phyloP scores from a whole-genome alignment of 495 filamentous ascomycete species.

The Aspergillus nanangensis region DNA sequence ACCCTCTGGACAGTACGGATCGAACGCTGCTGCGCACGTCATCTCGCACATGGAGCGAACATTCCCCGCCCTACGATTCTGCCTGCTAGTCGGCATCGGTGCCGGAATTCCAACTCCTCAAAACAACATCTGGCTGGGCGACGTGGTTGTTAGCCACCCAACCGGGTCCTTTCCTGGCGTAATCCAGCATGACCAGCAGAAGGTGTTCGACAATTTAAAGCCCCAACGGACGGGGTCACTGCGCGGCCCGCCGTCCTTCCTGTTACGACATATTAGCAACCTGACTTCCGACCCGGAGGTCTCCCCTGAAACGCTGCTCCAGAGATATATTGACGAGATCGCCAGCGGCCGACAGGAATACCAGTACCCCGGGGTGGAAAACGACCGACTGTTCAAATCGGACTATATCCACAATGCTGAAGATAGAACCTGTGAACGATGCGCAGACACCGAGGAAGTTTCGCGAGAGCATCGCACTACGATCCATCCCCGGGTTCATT shows the following conservation, averaged over 20 bases:
- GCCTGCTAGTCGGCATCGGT: conserved; percentile 34
- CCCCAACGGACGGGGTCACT: conserved; percentile 1
- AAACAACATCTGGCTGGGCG: conserved; percentile 23
- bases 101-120: conserved; percentile 23
- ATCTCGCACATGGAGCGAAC: not conserved
- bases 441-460: conserved; percentile 10
- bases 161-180: not conserved
- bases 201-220: not conserved
- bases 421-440: conserved; percentile 10
- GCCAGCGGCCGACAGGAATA: conserved; percentile 1
- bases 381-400: no score
- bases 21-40: not conserved
- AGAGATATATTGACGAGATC: no score
- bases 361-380: no score
- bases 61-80: not conserved
- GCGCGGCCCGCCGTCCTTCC: conserved; percentile 14
- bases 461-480: conserved; percentile 4
- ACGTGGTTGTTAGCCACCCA: conserved; percentile 14
- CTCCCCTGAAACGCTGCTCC: conserved; percentile 19
- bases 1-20: not conserved
- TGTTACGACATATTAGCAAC: conserved; percentile 14
- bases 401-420: no score
- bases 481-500: conserved; percentile 9
- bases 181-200: conserved; percentile 2
- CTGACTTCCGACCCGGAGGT: conserved; percentile 11